Conservation (phyloP, 306 rosid species). For the Cicer pinnatifidum region DNA sequence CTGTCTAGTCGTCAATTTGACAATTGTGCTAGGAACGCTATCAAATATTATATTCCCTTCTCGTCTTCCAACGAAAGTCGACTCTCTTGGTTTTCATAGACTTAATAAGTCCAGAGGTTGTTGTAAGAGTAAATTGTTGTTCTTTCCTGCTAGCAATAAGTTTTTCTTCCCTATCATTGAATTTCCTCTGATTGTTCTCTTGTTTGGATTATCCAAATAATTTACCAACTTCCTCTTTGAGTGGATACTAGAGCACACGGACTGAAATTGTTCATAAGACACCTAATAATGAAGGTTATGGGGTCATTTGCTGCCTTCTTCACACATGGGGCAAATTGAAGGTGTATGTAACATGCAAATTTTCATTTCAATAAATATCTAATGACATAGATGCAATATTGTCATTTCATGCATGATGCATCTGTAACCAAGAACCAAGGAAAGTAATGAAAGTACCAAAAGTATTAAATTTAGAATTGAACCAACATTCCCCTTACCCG, state of each 20-base stretch:
- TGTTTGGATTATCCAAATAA: constrained; percentile 34
- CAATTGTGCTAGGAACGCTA: constrained; percentile 7
- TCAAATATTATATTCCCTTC: constrained; percentile 27
- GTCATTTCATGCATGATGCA: constrained; percentile 26
- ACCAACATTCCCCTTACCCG: constrained; percentile 57
- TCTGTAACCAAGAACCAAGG: constrained; percentile 22
- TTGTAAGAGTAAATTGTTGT: constrained; percentile 13
- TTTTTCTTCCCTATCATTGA: constrained; percentile 12
- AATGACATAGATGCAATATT: constrained; percentile 23
- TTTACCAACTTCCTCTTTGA: constrained; percentile 3
- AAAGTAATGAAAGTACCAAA: constrained; percentile 38
- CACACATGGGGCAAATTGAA: constrained; percentile 1
- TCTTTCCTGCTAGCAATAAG: constrained; percentile 19
- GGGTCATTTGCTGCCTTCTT: constrained; percentile 23
- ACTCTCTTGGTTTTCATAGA: constrained; percentile 25
- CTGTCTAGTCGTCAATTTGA: constrained; percentile 1
- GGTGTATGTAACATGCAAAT: constrained; percentile 14
- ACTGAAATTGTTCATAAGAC: constrained; percentile 20
- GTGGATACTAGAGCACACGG: constrained; percentile 19
- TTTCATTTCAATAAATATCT: constrained; percentile 13
- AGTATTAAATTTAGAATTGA: constrained; percentile 3
- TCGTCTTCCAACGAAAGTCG: constrained; percentile 25
- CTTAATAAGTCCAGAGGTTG: constrained; percentile 2
- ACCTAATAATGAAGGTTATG: constrained; percentile 23
- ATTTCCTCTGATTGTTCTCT: constrained; percentile 15